Evolutionary conservation across 1,284 basidiomycete genomes (phyloP).

Genomic region (Sporisorium graminicola): DNA sequence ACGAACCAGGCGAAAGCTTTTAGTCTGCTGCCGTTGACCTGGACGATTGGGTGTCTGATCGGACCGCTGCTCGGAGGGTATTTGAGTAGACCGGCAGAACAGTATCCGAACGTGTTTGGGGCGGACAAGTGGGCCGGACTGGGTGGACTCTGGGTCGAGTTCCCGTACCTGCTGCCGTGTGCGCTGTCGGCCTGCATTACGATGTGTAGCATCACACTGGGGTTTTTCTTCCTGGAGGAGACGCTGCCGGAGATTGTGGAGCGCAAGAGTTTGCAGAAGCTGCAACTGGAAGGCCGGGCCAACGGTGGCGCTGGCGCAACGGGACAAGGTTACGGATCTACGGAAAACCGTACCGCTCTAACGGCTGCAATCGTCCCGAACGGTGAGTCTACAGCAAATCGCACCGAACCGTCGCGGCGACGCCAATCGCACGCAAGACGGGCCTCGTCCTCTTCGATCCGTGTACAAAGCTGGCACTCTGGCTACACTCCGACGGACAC

Average conservation of each 20-base stretch:
- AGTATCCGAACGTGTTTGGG: conserved; percentile 38
- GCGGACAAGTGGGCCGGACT: conserved; percentile 1
- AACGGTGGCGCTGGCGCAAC: not conserved
- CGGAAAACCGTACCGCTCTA: not conserved
- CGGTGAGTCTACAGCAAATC: not conserved
- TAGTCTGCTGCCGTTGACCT: conserved; percentile 50
- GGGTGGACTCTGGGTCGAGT: conserved; percentile 47
- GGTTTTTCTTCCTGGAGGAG: conserved; percentile 67
- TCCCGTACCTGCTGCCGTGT: conserved; percentile 55
- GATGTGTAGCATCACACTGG: conserved; percentile 54
- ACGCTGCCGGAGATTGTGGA: conserved; percentile 53
- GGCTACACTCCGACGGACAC: conserved; percentile 36
- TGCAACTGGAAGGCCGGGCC: not conserved
- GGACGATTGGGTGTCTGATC: conserved; percentile 44
- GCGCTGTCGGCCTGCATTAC: conserved; percentile 62
- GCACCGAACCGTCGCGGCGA: not conserved
- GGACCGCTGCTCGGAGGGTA: conserved; percentile 63
- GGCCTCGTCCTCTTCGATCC: conserved; percentile 15
- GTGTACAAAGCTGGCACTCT: conserved; percentile 35
- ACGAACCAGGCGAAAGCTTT: conserved; percentile 58
- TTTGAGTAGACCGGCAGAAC: conserved; percentile 53
- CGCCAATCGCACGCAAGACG: not conserved
- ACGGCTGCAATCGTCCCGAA: not conserved
- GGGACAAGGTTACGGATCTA: not conserved
- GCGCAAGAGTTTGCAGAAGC: conserved; percentile 7